Evolutionary conservation across 306 rosid species (phyloP), one percentile per base, ranked within the genome.

Genomic region (Fragaria iinumae): DNA sequence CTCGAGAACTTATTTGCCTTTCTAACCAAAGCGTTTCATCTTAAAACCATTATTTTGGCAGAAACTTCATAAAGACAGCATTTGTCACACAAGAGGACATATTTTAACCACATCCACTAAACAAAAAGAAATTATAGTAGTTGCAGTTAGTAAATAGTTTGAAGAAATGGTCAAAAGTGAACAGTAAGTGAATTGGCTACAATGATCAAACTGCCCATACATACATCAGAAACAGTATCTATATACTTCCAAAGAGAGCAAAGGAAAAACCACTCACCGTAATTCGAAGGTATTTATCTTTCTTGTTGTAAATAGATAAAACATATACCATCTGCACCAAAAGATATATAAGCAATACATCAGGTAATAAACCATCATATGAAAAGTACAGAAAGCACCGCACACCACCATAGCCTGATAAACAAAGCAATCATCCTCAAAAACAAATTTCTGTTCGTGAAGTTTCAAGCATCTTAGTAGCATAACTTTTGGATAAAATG

Each of bases 241-340:
- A 13, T 48, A 68, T 11, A 6, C 21, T 50, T 70, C 52, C n/a
- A 44, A 20, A 14, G 12, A 55, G 34, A 66, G 25, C 53, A 62
- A 68, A 66, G 47, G 41, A 70, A 78, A 79, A 59, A 71, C 62
- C 80, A 89, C 99, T 76, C 78, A 95, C 99, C 81, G 96, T 95
- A 79, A 91, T 86, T 73, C 98, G 92, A 82, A 92, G 90, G 84
- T 89, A 78, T 87, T 87, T 95, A 82, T 95, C 99, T 86, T 95
- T 95, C 93, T 90, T 90, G 93, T 87, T 90, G 92, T 92, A 89
- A 48, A 95, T 88, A 50, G 89, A 92, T 81, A 95, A 89, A 81
- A 95, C 99, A 83, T 95, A 95, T 63, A 95, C 97, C 99, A 95
- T 95, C 99, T 95, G 91, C 91, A 84, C 56, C 43, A 79, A 83